Conservation (phyloP, 768 basidiomycete genomes). For the Mycena epipterygia region DNA sequence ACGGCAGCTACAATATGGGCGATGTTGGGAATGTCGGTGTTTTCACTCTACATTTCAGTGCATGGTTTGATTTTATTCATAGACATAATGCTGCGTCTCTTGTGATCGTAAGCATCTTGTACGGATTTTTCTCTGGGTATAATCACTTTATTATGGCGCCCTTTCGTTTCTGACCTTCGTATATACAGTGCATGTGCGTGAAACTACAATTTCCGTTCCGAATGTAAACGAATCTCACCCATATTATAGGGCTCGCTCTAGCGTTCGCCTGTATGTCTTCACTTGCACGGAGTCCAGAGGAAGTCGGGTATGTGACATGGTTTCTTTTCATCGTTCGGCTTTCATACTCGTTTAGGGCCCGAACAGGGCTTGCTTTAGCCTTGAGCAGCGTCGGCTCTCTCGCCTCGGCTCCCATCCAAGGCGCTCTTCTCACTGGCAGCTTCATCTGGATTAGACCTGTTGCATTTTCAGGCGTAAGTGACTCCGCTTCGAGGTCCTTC, state of each 20-base stretch:
- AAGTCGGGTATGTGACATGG: conserved; percentile 48
- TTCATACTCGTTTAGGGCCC: conserved; percentile 44
- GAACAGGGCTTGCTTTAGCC: conserved; percentile 52
- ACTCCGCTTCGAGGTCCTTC: too few species aligned
- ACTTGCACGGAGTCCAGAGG: conserved; percentile 46
- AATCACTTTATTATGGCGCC: conserved; percentile 16
- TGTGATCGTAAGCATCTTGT: conserved; percentile 58
- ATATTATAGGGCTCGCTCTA: conserved; percentile 48
- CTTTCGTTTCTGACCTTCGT: background rate
- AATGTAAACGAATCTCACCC: too few species aligned
- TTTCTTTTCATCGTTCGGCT: background rate
- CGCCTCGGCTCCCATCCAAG: conserved; percentile 51
- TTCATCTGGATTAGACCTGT: conserved; percentile 50
- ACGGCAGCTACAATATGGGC: conserved; percentile 56
- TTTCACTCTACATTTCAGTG: background rate
- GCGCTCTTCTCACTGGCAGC: conserved; percentile 47
- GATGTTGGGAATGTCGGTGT: conserved; percentile 51
- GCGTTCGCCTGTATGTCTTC: conserved; percentile 44
- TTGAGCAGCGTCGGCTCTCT: conserved; percentile 50
- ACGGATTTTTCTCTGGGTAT: conserved; percentile 63
- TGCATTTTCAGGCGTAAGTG: conserved; percentile 50
- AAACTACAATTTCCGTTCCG: background rate
- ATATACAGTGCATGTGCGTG: conserved; percentile 7
- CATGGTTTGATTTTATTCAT: background rate
- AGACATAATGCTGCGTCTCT: conserved; percentile 52